Evolutionary conservation across 2,329 filamentous ascomycete species (phyloP).

Genomic region (Geoglossum cookeanum): DNA sequence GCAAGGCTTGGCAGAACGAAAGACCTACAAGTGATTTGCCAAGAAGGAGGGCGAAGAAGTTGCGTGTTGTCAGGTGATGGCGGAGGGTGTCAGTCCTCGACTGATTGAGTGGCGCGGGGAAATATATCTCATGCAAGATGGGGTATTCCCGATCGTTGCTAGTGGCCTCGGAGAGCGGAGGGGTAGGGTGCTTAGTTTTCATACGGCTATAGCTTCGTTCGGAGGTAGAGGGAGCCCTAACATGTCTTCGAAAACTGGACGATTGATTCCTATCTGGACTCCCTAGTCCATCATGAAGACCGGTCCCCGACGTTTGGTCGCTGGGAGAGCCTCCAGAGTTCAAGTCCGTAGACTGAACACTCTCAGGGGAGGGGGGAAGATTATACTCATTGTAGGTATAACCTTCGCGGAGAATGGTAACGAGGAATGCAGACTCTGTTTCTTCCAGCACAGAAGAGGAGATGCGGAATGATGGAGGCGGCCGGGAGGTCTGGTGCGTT

Average conservation of each 20-base stretch:
- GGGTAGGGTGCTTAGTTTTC: neutral
- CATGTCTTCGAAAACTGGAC: neutral
- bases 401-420: conserved; percentile 34
- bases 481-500: conserved; percentile 23
- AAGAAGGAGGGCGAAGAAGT: conserved; percentile 47
- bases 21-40: conserved; percentile 41
- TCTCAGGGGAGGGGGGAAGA: conserved; percentile 12
- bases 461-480: conserved; percentile 35
- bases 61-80: conserved; percentile 47
- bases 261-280: neutral
- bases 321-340: neutral
- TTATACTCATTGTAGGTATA: conserved; percentile 28
- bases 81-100: conserved; percentile 29
- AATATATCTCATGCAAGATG: conserved; percentile 31
- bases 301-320: neutral
- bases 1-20: conserved; percentile 42
- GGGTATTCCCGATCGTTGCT: conserved; percentile 1
- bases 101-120: conserved; percentile 30
- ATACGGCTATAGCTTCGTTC: neutral
- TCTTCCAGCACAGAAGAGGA: conserved; percentile 40
- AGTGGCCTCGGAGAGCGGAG: neutral
- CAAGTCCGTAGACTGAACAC: neutral
- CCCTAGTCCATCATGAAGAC: neutral
- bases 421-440: conserved; percentile 34
- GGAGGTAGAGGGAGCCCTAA: neutral